Base-by-base conservation (phyloP, 345 rosid species). In the Eucalyptus urophylla region DNA sequence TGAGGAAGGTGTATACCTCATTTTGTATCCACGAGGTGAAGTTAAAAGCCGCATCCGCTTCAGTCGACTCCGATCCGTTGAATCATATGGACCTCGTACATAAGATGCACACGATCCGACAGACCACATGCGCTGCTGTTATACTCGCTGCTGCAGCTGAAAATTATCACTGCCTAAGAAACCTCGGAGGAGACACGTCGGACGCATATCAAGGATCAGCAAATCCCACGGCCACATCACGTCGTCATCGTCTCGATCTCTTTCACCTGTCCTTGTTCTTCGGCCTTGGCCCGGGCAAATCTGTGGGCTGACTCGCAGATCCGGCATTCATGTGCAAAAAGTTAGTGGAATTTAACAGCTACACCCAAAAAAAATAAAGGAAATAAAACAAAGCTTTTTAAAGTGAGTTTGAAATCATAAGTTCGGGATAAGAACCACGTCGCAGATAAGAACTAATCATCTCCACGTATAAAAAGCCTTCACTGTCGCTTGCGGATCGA, bases 391-490 rank as follows among this genome's bases (percentile, higher is more conserved):
- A n/a, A n/a, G 11, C 76, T 65, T 14, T 14, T n/a, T 8, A 62
- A 3, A 65, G 17, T n/a, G 40, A 4, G 76, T n/a, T 4, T 14
- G 40, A n/a, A 65, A 65, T n/a, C 10, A 8, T n/a, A 0, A 65
- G 19, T 65, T 24, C 31, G 9, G 86, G 94, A 91, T 92, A 88
- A 90, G 94, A 88, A 81, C 91, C 80, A 91, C 31, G 88, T 5
- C 67, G 86, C 80, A 49, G 88, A 86, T 81, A 53, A 89, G 89
- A n/a, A 22, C 76, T 50, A 87, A 31, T 13, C 53, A 86, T 47
- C 87, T 25, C 60, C 40, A 5, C 24, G 5, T 49, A 51, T 87
- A 60, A 44, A 44, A 44, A 1, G 24, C 80, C 15, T 58, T 31
- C 67, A 49, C 31, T 2, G 47, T 29, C 88, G 5, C 37, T n/a